These are phyloP conservation scores for Cercophora sp. DNA, from an alignment of 495 filamentous ascomycete species.

Conservation along the genomic window DNA sequence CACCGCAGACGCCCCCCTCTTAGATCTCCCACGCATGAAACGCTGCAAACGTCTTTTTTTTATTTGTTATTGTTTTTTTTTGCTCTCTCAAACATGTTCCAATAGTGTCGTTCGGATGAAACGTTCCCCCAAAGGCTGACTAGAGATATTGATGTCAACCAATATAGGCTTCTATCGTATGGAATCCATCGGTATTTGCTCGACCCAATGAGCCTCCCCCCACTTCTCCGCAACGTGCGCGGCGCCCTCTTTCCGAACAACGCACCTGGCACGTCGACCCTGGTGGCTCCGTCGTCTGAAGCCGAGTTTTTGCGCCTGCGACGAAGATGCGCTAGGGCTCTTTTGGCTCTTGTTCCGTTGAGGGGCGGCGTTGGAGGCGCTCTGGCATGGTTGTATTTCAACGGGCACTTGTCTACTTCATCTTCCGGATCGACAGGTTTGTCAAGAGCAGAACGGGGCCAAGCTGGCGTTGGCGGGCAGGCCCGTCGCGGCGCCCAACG, in stretches of 20 bases:
- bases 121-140: background rate
- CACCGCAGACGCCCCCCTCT: background rate
- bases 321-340: constrained; percentile 48
- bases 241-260: constrained; percentile 78
- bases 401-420: background rate
- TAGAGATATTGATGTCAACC: constrained; percentile 9
- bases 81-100: background rate
- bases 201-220: constrained; percentile 64
- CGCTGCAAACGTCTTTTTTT: constrained; percentile 11
- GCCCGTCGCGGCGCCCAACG: background rate
- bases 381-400: background rate
- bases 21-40: constrained; percentile 27
- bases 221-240: constrained; percentile 67
- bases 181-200: constrained; percentile 62
- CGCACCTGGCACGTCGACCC: constrained; percentile 45
- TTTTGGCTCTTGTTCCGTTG: constrained; percentile 49
- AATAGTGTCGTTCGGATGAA: background rate
- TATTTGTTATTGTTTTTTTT: too few relatives aligned
- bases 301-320: constrained; percentile 46
- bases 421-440: background rate
- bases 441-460: background rate
- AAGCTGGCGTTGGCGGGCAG: background rate
- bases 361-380: background rate
- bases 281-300: constrained; percentile 44
- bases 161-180: constrained; percentile 65